Evolutionary conservation across 140 eudicot species (phyloP).

Genomic region (Oenanthe javanica): DNA sequence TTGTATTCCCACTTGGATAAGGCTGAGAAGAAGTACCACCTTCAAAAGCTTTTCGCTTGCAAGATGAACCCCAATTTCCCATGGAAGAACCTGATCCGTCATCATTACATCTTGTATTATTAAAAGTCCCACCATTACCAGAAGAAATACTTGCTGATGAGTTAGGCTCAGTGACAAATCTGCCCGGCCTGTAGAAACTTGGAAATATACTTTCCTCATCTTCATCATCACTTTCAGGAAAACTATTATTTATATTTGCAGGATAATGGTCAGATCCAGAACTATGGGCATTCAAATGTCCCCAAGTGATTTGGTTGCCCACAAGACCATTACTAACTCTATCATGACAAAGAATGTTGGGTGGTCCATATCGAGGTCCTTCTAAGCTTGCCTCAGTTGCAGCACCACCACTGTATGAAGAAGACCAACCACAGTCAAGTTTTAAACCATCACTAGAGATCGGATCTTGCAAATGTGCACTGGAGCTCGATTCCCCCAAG

Average conservation of each 20-base stretch:
- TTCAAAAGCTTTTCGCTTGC: slow-evolving; percentile 69
- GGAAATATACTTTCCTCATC: background rate
- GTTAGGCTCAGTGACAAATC: background rate
- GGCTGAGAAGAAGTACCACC: slow-evolving; percentile 52
- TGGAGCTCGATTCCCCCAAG: slow-evolving; percentile 70
- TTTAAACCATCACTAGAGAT: slow-evolving; percentile 25
- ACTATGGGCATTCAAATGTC: slow-evolving; percentile 19
- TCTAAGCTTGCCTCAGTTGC: slow-evolving; percentile 23
- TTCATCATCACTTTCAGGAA: slow-evolving; percentile 11
- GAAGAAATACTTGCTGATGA: slow-evolving; percentile 12
- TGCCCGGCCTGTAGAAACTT: slow-evolving; percentile 14
- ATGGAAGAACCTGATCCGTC: slow-evolving; percentile 36
- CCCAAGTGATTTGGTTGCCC: slow-evolving; percentile 20
- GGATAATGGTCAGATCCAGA: slow-evolving; percentile 25
- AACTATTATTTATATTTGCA: slow-evolving; percentile 28
- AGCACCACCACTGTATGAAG: slow-evolving; percentile 14
- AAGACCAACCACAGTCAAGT: slow-evolving; percentile 24
- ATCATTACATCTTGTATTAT: background rate
- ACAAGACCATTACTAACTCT: slow-evolving; percentile 15
- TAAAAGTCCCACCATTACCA: slow-evolving; percentile 19
- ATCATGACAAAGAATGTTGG: slow-evolving; percentile 18
- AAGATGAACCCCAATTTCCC: slow-evolving; percentile 46
- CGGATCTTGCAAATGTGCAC: slow-evolving; percentile 34
- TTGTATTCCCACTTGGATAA: slow-evolving; percentile 33
- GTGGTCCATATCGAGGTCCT: slow-evolving; percentile 29